Evolutionary conservation across 2,329 filamentous ascomycete species (phyloP), one percentile per base, ranked within the genome.

Genomic region (Mycosphaerelloides madeirae): DNA sequence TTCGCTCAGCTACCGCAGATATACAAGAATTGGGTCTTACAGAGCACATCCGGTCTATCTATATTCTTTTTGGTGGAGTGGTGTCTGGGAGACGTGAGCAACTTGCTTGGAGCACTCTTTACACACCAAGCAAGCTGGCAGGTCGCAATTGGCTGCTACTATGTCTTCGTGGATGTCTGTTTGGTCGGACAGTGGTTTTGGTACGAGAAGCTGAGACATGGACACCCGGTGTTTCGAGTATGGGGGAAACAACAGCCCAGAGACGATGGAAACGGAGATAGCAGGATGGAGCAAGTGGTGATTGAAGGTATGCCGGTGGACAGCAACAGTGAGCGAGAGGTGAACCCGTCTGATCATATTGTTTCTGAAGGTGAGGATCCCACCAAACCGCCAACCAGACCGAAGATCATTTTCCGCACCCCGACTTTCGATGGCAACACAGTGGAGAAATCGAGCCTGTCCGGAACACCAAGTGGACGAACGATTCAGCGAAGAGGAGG

Each of bases 1-100:
- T 85, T 83, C 59, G 81, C 81, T 11, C 81, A 84, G 61, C 68
- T 84, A 20, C 81, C 81, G 1, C 81, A 85, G 57, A 83, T 85
- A 50, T 81, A 78, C 67, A 84, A 84, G 68, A 85, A 85, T 59
- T 79, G 79, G 59, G 71, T 71, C 41, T 62, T 83, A 15, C 73
- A 80, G 56, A 83, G 80, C 11, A 83, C 81, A 0, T 80, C 80
- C 1, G 81, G 81, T 0, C 61, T 85, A 29, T 83, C 79, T 3
- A 75, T 81, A 46, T 81, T 78, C 60, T 85, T 85, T 61, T 65
- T 85, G 37, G 68, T 77, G 2, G 80, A 82, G 64, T 85, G 81
- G 81, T 74, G 80, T 54, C 59, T 83, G 25, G 81, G 81, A 35
- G 81, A 85, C 62, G 53, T 78, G 41, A 75, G 77, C 36, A 85